Evolutionary conservation across 306 rosid genomes (phyloP).

Genomic region (Cucurbita moschata): DNA sequence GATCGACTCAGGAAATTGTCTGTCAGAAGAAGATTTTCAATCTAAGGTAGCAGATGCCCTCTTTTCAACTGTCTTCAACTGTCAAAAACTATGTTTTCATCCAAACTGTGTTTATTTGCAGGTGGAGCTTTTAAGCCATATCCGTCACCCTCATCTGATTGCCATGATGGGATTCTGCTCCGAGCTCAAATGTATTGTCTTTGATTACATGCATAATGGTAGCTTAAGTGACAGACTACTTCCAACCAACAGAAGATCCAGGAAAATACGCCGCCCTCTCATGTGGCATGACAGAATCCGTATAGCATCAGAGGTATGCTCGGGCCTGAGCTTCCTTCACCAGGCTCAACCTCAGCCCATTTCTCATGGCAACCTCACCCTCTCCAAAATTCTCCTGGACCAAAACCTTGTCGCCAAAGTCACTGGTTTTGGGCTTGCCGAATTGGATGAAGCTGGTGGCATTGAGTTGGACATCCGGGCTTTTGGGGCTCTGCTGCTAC

Average conservation of each 20-base stretch:
- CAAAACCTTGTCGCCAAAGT: constrained; percentile 48
- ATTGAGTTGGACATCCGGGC: constrained; percentile 24
- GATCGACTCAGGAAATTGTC: constrained; percentile 9
- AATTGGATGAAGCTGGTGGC: constrained; percentile 5
- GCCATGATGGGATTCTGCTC: constrained; percentile 53
- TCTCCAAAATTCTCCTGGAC: constrained; percentile 51
- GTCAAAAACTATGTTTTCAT: background rate
- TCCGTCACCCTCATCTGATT: constrained; percentile 60
- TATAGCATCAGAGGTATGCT: constrained; percentile 38
- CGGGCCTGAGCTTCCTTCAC: constrained; percentile 40
- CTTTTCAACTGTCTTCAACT: background rate
- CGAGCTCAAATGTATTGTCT: constrained; percentile 38
- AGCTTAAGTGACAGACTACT: constrained; percentile 36
- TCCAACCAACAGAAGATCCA: constrained; percentile 12
- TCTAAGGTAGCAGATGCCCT: constrained; percentile 33
- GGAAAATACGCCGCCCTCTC: constrained; percentile 28
- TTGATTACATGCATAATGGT: constrained; percentile 63
- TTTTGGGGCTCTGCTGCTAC: constrained; percentile 34
- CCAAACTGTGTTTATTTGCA: constrained; percentile 5
- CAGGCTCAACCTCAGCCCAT: constrained; percentile 24
- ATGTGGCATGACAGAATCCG: constrained; percentile 48
- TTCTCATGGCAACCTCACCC: constrained; percentile 28
- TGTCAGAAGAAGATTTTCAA: constrained; percentile 27
- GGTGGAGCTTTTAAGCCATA: constrained; percentile 46
- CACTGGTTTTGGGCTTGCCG: constrained; percentile 26